Evolutionary conservation across 345 rosid species (phyloP), one percentile per base, ranked within the genome.

Genomic region (Gossypium thurberi): DNA sequence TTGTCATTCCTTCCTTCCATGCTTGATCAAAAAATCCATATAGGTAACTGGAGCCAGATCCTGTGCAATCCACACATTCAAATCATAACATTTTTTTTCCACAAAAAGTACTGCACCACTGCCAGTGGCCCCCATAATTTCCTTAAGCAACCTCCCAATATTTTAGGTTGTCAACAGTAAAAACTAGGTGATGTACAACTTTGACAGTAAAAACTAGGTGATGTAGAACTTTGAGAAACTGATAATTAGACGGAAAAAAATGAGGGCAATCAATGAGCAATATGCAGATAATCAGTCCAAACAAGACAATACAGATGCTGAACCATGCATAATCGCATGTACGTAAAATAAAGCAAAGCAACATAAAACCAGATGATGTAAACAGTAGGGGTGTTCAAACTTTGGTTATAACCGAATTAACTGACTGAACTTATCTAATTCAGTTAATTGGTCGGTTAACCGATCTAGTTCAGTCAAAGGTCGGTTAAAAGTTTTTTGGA

Each of bases 11-110:
- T 63, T 93, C 99, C 76, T 82, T 96, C 99, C 99, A 96, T 14
- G 82, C 97, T 77, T 93, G 98, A 80, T 96, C 99, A 62, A 93
- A 96, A 82, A 96, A 96, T 14, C 99, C 98, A 65, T 96, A 96
- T 33, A 93, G 83, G 75, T 96, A 96, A 74, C 93, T 87, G 23
- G 99, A 96, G 21, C 99, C 98, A 82, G 98, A 91, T 51, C 98
- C 99, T 96, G 84, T 26, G 50, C 78, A 67, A 53, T 48, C 25
- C 60, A 59, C 25, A 33, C 25, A 33, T 59, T 40, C 69, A 72
- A 8, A 74, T 18, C 13, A 15, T 64, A 78, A 44, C 7, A 26
- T 46, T 46, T 40, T 67, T 50, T 25, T 50, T 25, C 51, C n/a
- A 57, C 43, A 42, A 3, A 3, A 48, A 42, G 11, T 58, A 44